Evolutionary conservation across 1,139 yeast species (phyloP), one percentile per base, ranked within the genome.

Genomic region (Hansenula lynferdii): DNA sequence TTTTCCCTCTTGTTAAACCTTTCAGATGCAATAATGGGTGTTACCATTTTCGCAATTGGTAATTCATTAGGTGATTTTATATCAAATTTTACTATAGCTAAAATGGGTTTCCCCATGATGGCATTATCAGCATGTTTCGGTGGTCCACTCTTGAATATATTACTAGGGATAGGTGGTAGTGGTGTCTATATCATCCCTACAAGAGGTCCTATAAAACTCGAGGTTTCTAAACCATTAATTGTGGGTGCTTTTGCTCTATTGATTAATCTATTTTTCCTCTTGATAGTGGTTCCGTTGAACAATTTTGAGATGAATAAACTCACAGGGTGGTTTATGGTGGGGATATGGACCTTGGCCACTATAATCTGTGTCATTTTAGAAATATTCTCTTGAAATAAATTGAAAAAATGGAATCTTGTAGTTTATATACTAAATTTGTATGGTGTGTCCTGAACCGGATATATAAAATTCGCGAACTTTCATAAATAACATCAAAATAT

Each of bases 51-150:
- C 65, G 97, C 97, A 0, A 66, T 90, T 48, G 98, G 98, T 8
- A 92, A 90, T 57, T 89, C 96, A 0, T 64, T 87, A 6, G 96
- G 97, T 6, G 98, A 92, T 53, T 68, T 90, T 38, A 79, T 90
- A 2, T 84, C 97, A 0, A 89, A 92, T 53, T 67, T 83, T 36
- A 85, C 95, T 0, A 80, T 92, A 37, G 92, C 96, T 0, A 70
- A 67, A 45, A 77, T 86, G 78, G 97, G 97, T 0, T 82, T 80
- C 66, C 90, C 96, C 0, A 72, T 85, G 44, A 86, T 90, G 92
- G 97, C 97, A 0, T 69, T 92, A 30, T 85, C 95, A 12, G 97
- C 97, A 0, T 90, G 97, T 55, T 85, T 89, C 60, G 97, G 97
- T 1, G 94, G 97, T 1, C 97, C 97, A 0, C 64, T 90, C 51